Base-by-base conservation (phyloP, 805 yeast species). In the Lachancea dasiensis region DNA sequence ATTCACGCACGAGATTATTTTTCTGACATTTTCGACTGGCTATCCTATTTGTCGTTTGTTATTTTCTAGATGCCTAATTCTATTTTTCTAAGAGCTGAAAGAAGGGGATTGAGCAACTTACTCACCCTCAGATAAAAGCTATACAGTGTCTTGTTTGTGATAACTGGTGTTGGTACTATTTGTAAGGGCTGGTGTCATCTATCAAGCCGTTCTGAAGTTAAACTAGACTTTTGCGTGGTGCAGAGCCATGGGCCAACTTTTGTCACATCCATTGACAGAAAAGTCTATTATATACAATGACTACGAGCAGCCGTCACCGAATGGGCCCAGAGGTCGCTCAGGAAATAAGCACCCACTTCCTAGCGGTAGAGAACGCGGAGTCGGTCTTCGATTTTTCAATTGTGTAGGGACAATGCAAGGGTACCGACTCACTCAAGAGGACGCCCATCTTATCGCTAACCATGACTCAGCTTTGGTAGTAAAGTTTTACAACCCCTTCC, bases 351-450 rank as follows among this genome's bases (percentile, higher is more conserved):
- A 39, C 15, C 32, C 17, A 17, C 14, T 14, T n/a, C n/a, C 13
- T n/a, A 14, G 6, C 13, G 17, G 25, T 14, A 10, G 21, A 6
- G 25, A 30, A 20, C 11, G 8, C 9, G 27, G 16, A 13, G 62
- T 57, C n/a, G 15, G 21, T n/a, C 31, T 23, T 16, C 56, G 75
- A 34, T 70, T 56, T 38, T 57, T 78, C 23, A 79, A 79, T 50
- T 69, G 78, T 32, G 65, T 81, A 4, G 89, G 87, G 2, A 73
- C 83, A 21, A 82, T 81, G 86, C 87, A 81, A 54, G 89, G 90
- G 3, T 81, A 80, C 57, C 60, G 90, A 36, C 62, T 76, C 50
- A 69, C 81, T 5, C 84, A 82, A 77, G 90, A 82, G 52, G 90
- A 82, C 60, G 83, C 86, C 3, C 82, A 78, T 56, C 68, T 75